Evolutionary conservation across 225 moss, liverwort and hornwort species (phyloP).

Genomic region (Pseudoscleropodium purum): DNA sequence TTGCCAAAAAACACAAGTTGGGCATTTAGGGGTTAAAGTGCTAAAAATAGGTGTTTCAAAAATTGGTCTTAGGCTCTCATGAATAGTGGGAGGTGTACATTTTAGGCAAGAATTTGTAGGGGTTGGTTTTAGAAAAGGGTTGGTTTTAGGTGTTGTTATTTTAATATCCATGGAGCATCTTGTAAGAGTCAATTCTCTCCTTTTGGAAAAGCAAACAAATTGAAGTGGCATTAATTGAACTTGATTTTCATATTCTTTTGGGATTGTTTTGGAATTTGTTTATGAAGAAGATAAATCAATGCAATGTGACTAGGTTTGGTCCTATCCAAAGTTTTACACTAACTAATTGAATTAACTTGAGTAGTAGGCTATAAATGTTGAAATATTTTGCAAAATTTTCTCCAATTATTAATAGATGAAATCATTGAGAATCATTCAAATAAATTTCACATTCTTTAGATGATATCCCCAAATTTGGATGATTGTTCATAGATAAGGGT

Average conservation of each 20-base stretch:
- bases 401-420: background rate
- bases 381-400: background rate
- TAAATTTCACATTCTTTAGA: background rate
- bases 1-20: too few species aligned
- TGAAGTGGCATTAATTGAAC: background rate
- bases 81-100: too few species aligned
- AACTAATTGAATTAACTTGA: too few species aligned
- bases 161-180: fast-evolving
- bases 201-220: background rate
- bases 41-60: background rate
- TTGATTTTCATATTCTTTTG: background rate
- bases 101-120: background rate
- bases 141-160: background rate
- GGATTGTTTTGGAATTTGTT: background rate
- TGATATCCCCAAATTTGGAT: background rate
- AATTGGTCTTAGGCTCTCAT: fast-evolving
- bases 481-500: background rate
- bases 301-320: fast-evolving
- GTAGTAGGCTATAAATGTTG: background rate
- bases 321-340: fast-evolving
- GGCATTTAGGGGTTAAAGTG: background rate
- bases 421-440: fast-evolving
- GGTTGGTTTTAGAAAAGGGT: background rate
- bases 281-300: background rate
- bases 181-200: fast-evolving